Evolutionary conservation across 169 alveolate species (phyloP).

Genomic region (Eimeria brunetti): DNA sequence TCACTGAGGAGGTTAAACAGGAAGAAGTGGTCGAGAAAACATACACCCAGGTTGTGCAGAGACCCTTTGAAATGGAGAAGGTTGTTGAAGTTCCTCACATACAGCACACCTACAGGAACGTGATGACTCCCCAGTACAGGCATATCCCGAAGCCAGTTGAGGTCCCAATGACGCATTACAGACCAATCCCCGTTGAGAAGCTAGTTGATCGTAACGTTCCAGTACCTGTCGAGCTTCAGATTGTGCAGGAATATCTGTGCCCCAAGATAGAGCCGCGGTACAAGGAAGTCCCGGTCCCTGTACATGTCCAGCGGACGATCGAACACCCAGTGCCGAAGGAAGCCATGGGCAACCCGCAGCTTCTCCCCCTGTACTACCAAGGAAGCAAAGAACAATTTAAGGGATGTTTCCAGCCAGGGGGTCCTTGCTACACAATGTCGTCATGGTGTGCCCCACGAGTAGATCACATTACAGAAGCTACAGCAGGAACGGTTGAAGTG

Average conservation of each 20-base stretch:
- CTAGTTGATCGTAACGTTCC: constrained; percentile 94
- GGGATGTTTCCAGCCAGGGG: constrained; percentile 73
- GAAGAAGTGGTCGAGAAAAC: constrained; percentile 77
- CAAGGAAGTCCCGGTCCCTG: constrained; percentile 95
- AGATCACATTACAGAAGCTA: constrained; percentile 72
- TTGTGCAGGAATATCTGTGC: constrained; percentile 93
- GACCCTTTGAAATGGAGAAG: constrained; percentile 86
- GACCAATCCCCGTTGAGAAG: constrained; percentile 93
- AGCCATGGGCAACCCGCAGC: constrained; percentile 85
- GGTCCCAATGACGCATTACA: constrained; percentile 94
- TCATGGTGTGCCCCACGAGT: constrained; percentile 76
- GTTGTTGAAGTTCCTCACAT: constrained; percentile 95
- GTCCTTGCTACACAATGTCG: constrained; percentile 73
- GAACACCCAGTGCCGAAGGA: constrained; percentile 94
- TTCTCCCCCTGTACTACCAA: constrained; percentile 82
- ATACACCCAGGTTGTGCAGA: constrained; percentile 62
- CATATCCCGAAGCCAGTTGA: constrained; percentile 96
- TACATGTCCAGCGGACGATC: constrained; percentile 93
- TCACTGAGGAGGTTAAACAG: constrained; percentile 47
- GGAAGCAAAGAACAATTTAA: constrained; percentile 72
- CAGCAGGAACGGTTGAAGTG: constrained; percentile 79
- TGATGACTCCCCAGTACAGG: constrained; percentile 93
- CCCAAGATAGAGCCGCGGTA: constrained; percentile 93
- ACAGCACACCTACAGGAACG: constrained; percentile 92
- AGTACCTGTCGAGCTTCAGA: constrained; percentile 94